phyloP scores from a whole-genome alignment of 2,329 filamentous ascomycete genomes.

The Cordyceps farinosa region DNA sequence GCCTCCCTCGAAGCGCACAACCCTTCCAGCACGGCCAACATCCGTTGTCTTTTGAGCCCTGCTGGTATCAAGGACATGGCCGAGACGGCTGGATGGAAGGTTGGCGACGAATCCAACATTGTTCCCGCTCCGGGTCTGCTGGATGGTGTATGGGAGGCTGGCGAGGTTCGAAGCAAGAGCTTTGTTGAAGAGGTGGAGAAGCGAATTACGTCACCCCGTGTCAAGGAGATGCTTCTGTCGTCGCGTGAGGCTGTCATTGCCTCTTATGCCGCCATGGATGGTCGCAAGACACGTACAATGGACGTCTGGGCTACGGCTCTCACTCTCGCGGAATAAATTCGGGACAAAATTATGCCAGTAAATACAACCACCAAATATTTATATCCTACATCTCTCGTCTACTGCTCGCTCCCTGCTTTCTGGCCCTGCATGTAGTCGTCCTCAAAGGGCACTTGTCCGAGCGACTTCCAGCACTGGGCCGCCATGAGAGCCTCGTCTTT shows the following conservation, averaged over 20 bases:
- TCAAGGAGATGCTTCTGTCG: conserved; percentile 28
- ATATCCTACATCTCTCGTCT: not conserved
- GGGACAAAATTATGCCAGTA: not conserved
- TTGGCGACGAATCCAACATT: conserved; percentile 35
- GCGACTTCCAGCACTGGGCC: conserved; percentile 37
- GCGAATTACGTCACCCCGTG: conserved; percentile 26
- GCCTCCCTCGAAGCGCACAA: conserved; percentile 42
- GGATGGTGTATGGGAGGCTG: conserved; percentile 48
- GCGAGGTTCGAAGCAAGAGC: conserved; percentile 27
- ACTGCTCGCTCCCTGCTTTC: not conserved
- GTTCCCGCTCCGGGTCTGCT: conserved; percentile 35
- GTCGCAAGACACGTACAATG: conserved; percentile 37
- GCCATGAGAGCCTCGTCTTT: conserved; percentile 44
- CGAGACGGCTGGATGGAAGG: conserved; percentile 33
- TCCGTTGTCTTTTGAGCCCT: conserved; percentile 45
- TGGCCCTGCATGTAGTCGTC: conserved; percentile 25
- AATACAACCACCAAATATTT: not conserved
- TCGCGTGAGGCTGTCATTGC: conserved; percentile 32
- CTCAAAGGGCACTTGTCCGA: conserved; percentile 45
- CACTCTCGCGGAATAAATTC: not conserved
- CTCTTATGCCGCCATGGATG: conserved; percentile 28
- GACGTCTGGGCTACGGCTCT: conserved; percentile 37
- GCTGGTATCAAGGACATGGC: conserved; percentile 36
- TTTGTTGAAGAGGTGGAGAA: conserved; percentile 34
- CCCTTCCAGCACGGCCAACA: conserved; percentile 39